Base-by-base conservation (phyloP, 495 filamentous ascomycete species). In the Aspergillus diversus region DNA sequence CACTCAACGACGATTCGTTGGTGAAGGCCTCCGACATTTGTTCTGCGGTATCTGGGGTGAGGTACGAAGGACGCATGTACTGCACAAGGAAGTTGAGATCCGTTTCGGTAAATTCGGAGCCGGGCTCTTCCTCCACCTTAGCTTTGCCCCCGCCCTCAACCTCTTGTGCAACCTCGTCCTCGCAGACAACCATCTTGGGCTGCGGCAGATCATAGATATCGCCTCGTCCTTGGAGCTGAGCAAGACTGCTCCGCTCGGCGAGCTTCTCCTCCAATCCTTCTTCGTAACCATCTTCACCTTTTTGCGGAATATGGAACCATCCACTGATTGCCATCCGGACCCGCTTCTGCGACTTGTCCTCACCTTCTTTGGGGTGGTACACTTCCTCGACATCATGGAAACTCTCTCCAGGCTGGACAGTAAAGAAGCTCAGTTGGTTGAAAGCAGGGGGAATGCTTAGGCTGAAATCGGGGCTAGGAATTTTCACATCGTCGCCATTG, bases 331-430 rank as follows among this genome's bases (percentile, higher is more conserved):
- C 95, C 92, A 98, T 97, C 59, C 95, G 86, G 48, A 96, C 86
- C 50, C 95, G 86, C 57, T 85, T 88, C 59, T 85, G 81, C 33
- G 85, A 81, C 60, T 83, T 80, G 48, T 88, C 88, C 37, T 89
- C 83, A 62, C 85, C 84, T 57, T 86, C 84, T 49, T 76, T 73
- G 47, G 85, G 82, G 66, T 90, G 84, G 75, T 96, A 97, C 15
- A 99, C 96, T 74, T 99, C 95, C 78, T 98, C 94, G 55, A 99
- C 95, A 77, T 98, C 95, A 74, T 99, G 95, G 76, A 97, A 99
- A 71, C 94, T 97, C 81, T 95, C 85, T 1, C 96, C 95, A 0
- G 95, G 95, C 77, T 97, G 94, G 12, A 99, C 96, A 31, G 93
- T 93, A 72, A 99, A 99, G 83, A 99, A 98, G 60, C 90, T 92